Evolutionary conservation across 73 alveolate genomes (phyloP).

Genomic region (Paramecium bursaria): DNA sequence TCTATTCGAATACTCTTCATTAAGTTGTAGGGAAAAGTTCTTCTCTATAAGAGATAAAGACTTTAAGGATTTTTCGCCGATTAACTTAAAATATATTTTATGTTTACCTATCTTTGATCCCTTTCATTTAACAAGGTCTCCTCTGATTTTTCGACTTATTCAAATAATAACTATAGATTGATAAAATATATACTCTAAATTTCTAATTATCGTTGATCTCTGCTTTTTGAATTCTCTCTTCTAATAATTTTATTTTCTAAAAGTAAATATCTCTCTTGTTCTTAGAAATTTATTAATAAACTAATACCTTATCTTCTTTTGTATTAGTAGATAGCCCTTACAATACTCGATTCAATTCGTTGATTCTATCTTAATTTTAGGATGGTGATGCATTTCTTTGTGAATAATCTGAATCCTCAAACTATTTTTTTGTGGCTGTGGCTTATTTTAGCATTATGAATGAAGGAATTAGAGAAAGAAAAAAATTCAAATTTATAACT

Average conservation of each 20-base stretch:
- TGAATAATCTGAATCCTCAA: conserved; percentile 58
- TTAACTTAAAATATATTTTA: not conserved
- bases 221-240: conserved; percentile 55
- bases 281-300: not conserved
- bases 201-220: conserved; percentile 56
- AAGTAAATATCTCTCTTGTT: conserved; percentile 47
- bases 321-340: conserved; percentile 53
- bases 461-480: no score
- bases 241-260: conserved; percentile 25
- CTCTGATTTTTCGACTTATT: conserved; percentile 28
- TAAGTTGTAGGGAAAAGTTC: conserved; percentile 24
- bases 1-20: conserved; percentile 59
- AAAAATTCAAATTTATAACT: no score
- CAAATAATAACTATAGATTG: conserved; percentile 9
- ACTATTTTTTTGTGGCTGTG: conserved; percentile 35
- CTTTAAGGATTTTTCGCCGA: conserved; percentile 48
- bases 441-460: conserved; percentile 58
- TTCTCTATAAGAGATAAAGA: conserved; percentile 52
- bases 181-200: conserved; percentile 18
- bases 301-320: conserved; percentile 40
- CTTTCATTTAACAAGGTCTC: conserved; percentile 30
- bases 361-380: conserved; percentile 49
- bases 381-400: conserved; percentile 58
- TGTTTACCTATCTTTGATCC: conserved; percentile 45
- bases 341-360: conserved; percentile 46